Percentiles rank a stretch among this genome's conserved stretches.
Evolutionary conservation across 805 yeast species (phyloP).

Genomic region (Komagataella kurtzmanii): DNA sequence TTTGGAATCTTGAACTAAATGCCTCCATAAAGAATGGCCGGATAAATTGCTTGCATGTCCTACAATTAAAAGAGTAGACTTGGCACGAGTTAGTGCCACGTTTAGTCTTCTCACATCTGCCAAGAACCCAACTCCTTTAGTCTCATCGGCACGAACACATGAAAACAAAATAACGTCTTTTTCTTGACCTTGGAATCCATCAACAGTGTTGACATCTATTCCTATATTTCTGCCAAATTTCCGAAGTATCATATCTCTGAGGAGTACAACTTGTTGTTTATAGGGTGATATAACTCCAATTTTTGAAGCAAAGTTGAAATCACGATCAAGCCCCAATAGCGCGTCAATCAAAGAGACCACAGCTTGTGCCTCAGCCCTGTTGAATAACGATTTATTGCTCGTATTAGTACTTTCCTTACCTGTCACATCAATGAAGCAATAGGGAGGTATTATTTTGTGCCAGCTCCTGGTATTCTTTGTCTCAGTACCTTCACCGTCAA

Average conservation of each 20-base stretch:
- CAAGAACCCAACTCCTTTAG: constrained; percentile 70
- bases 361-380: constrained; percentile 55
- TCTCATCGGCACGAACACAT: constrained; percentile 80
- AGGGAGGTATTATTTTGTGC: constrained; percentile 68
- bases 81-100: constrained; percentile 91
- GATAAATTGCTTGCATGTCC: constrained; percentile 63
- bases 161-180: constrained; percentile 89
- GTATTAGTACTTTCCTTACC: constrained; percentile 55
- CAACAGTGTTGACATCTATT: constrained; percentile 88
- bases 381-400: constrained; percentile 57
- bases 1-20: constrained; percentile 53
- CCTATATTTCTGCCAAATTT: constrained; percentile 51
- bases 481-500: constrained; percentile 71
- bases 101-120: constrained; percentile 92
- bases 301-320: constrained; percentile 46
- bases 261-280: constrained; percentile 63
- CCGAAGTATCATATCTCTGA: constrained; percentile 43
- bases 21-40: constrained; percentile 60
- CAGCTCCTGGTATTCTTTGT: constrained; percentile 46
- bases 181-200: constrained; percentile 97
- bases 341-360: constrained; percentile 54
- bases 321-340: constrained; percentile 34
- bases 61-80: constrained; percentile 82
- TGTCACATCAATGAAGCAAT: constrained; percentile 58
- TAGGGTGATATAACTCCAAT: constrained; percentile 93